A percentile compares a stretch with the other conserved stretches of the same genome.
These are phyloP conservation scores for Whalleya microplaca DNA, from an alignment of 2,329 filamentous ascomycete species.

Conservation along the genomic window DNA sequence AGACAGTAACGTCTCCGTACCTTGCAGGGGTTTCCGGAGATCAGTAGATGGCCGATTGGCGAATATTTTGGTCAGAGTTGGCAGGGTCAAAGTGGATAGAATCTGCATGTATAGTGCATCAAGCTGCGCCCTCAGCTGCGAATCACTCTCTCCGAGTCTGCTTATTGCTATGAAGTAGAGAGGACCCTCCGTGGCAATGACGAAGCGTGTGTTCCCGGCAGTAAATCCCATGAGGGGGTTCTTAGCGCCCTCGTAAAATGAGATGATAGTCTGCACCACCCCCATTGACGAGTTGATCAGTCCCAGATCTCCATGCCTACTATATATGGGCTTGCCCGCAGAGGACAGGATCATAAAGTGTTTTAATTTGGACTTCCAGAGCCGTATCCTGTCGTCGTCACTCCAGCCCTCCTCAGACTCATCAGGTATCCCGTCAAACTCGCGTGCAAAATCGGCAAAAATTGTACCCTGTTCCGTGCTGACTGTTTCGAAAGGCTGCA, in stretches of 20 bases:
- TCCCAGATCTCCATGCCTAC: conserved; percentile 86
- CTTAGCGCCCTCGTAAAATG: conserved; percentile 83
- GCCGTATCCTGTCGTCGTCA: conserved; percentile 64
- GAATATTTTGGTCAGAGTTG: conserved; percentile 84
- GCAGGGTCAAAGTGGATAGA: conserved; percentile 89
- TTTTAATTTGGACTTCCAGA: conserved; percentile 93
- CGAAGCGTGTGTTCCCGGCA: conserved; percentile 84
- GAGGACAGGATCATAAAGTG: conserved; percentile 97
- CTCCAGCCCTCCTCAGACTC: conserved; percentile 45
- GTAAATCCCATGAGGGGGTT: conserved; percentile 83
- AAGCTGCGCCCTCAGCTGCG: conserved; percentile 83
- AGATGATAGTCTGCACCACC: conserved; percentile 95
- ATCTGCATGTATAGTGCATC: conserved; percentile 99
- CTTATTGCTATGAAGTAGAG: conserved; percentile 94
- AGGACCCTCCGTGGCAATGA: conserved; percentile 81
- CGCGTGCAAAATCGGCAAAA: conserved; percentile 70
- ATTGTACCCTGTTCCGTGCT: conserved; percentile 48
- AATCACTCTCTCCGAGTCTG: conserved; percentile 87
- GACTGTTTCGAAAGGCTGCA: conserved; percentile 63
- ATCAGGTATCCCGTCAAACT: conserved; percentile 77
- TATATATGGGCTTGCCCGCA: conserved; percentile 96
- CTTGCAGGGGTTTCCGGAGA: conserved; percentile 83
- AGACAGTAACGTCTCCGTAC: conserved; percentile 87
- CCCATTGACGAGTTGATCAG: conserved; percentile 94
- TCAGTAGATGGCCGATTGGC: conserved; percentile 91